phyloP scores from a whole-genome alignment of 257 asterid genomes.

The Solanum neorickii region DNA sequence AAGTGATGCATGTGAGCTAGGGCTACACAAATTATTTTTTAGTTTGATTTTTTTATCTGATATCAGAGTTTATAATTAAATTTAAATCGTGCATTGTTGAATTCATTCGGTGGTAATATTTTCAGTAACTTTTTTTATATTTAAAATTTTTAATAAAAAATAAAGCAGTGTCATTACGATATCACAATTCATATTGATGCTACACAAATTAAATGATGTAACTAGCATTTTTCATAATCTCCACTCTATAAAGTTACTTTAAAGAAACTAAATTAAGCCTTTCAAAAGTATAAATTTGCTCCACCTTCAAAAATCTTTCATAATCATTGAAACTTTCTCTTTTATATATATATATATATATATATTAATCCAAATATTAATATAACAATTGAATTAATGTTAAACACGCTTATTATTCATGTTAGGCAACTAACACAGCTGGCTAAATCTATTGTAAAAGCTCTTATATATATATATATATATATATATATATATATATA shows the following conservation, averaged over 20 bases:
- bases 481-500: too few relatives aligned
- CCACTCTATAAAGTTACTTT: background rate
- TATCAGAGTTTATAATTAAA: too few relatives aligned
- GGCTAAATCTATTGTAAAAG: background rate
- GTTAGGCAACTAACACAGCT: background rate
- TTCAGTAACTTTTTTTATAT: too few relatives aligned
- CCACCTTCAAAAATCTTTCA: background rate
- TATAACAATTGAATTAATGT: background rate
- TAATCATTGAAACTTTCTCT: background rate
- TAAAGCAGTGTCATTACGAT: fast-evolving
- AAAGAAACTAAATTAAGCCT: background rate
- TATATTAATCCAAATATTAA: background rate
- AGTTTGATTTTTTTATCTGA: too few relatives aligned
- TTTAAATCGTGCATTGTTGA: too few relatives aligned
- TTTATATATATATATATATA: background rate
- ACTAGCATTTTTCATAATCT: background rate
- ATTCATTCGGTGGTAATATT: too few relatives aligned
- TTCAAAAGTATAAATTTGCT: background rate
- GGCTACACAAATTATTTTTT: too few relatives aligned
- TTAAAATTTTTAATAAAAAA: too few relatives aligned
- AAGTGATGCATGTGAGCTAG: too few relatives aligned
- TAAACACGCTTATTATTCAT: background rate
- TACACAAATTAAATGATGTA: background rate
- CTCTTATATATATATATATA: background rate
- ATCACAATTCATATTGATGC: background rate